phyloP scores from a whole-genome alignment of 164 flowering plant genomes.

The Berberis thunbergii region DNA sequence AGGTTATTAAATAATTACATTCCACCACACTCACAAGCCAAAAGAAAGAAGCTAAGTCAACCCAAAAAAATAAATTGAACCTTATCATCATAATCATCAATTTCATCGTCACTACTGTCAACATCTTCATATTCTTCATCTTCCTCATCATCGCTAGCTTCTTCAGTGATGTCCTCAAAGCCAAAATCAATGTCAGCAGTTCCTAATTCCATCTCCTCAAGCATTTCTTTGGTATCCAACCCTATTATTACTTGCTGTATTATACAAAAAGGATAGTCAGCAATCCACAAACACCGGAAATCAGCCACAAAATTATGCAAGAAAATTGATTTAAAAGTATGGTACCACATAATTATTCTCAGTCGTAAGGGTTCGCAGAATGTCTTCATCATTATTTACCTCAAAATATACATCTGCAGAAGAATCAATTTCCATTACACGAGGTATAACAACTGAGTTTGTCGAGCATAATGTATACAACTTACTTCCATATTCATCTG shows the following conservation, averaged over 20 bases:
- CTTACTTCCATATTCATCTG: conserved; percentile 95
- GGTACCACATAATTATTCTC: conserved; percentile 74
- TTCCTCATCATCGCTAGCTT: conserved; percentile 49
- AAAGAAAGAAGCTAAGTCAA: conserved; percentile 2
- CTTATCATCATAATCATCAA: conserved; percentile 28
- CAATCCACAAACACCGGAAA: neutral
- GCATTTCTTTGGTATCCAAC: conserved; percentile 58
- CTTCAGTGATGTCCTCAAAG: conserved; percentile 58
- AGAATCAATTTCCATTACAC: neutral
- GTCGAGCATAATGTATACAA: conserved; percentile 1
- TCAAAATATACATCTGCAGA: conserved; percentile 73
- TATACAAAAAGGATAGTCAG: conserved; percentile 2
- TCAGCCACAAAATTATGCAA: neutral
- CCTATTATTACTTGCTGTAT: conserved; percentile 89
- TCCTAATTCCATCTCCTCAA: conserved; percentile 55
- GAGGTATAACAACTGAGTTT: neutral
- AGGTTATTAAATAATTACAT: neutral
- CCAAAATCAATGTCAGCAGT: conserved; percentile 60
- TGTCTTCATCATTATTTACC: conserved; percentile 65
- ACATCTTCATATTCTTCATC: conserved; percentile 27
- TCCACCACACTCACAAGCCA: neutral
- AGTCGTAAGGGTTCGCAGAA: conserved; percentile 51
- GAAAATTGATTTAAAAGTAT: neutral
- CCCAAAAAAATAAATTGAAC: conserved; percentile 19
- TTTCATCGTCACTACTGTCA: conserved; percentile 38